These are phyloP conservation scores for Fusarium sp. DNA, from an alignment of 2,329 filamentous ascomycete genomes.

Conservation along the genomic window DNA sequence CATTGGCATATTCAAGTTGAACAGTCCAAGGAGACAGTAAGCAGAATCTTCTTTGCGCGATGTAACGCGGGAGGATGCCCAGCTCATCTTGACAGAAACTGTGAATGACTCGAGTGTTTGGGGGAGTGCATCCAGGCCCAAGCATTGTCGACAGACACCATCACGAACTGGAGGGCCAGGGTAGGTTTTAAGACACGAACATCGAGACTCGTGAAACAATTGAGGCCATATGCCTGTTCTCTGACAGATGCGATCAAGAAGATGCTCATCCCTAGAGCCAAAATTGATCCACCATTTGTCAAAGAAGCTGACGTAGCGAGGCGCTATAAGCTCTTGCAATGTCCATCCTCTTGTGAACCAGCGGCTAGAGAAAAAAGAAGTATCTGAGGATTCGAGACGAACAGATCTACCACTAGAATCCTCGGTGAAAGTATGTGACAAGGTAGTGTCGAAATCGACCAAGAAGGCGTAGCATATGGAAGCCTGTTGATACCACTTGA, in stretches of 20 bases:
- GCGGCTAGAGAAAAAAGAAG: constrained; percentile 30
- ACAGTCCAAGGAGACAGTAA: constrained; percentile 48
- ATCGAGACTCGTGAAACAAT: constrained; percentile 37
- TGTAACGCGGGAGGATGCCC: constrained; percentile 44
- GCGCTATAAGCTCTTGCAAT: constrained; percentile 49
- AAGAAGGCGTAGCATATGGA: constrained; percentile 44
- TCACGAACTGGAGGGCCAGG: constrained; percentile 15
- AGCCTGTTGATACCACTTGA: constrained; percentile 44
- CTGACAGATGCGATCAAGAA: constrained; percentile 32
- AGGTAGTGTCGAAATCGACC: constrained; percentile 24
- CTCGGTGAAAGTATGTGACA: background rate
- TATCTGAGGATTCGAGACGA: background rate
- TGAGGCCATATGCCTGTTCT: constrained; percentile 35
- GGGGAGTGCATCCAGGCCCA: constrained; percentile 25
- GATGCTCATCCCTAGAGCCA: constrained; percentile 38
- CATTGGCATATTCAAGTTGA: constrained; percentile 47
- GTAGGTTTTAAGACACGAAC: constrained; percentile 11
- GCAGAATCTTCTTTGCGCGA: constrained; percentile 47
- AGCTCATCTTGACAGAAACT: constrained; percentile 44
- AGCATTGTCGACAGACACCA: constrained; percentile 31
- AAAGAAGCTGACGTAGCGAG: constrained; percentile 45
- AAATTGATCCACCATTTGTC: constrained; percentile 43
- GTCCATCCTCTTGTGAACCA: constrained; percentile 46
- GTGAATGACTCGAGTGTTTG: constrained; percentile 39
- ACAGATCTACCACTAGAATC: background rate